A percentile compares a stretch with the other conserved stretches of the same genome.
These are phyloP conservation scores for Aspergillus intermedius DNA, from an alignment of 2,329 filamentous ascomycete genomes.

Conservation along the genomic window DNA sequence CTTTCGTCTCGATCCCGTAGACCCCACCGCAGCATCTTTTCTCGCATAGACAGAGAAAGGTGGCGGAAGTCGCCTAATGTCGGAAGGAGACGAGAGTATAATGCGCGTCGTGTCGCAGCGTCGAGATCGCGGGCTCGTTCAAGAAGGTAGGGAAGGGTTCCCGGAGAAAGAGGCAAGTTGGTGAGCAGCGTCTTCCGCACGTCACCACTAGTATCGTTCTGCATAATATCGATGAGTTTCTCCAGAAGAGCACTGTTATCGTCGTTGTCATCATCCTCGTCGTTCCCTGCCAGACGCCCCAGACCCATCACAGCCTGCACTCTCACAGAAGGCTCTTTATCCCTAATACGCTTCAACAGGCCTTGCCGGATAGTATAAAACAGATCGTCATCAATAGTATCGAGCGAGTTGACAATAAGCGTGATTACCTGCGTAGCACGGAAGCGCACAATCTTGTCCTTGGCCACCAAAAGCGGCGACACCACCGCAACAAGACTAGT, in stretches of 20 bases:
- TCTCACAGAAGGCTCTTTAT: slow-evolving; percentile 89
- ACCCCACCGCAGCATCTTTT: slow-evolving; percentile 93
- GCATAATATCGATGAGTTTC: slow-evolving; percentile 79
- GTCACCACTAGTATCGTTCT: slow-evolving; percentile 91
- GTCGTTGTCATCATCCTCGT: slow-evolving; percentile 60
- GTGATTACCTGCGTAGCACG: slow-evolving; percentile 83
- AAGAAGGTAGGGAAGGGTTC: slow-evolving; percentile 77
- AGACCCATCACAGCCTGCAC: slow-evolving; percentile 87
- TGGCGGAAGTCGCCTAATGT: slow-evolving; percentile 90
- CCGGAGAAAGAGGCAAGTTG: slow-evolving; percentile 79
- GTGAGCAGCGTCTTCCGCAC: slow-evolving; percentile 81
- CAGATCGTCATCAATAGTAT: slow-evolving; percentile 84
- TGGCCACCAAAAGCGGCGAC: slow-evolving; percentile 70
- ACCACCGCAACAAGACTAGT: slow-evolving; percentile 66
- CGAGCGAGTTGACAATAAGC: slow-evolving; percentile 85
- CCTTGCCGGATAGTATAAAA: slow-evolving; percentile 76
- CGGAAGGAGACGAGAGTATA: slow-evolving; percentile 82
- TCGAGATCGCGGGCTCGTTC: slow-evolving; percentile 89
- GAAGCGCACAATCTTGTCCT: slow-evolving; percentile 90
- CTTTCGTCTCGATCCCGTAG: slow-evolving; percentile 89
- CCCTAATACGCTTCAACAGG: slow-evolving; percentile 76
- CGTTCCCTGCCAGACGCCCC: slow-evolving; percentile 74
- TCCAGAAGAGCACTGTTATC: slow-evolving; percentile 64
- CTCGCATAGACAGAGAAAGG: slow-evolving; percentile 84
- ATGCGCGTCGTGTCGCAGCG: slow-evolving; percentile 69